Base-by-base conservation (phyloP, 2,329 filamentous ascomycete genomes). In the Thermomyces lanuginosus region DNA sequence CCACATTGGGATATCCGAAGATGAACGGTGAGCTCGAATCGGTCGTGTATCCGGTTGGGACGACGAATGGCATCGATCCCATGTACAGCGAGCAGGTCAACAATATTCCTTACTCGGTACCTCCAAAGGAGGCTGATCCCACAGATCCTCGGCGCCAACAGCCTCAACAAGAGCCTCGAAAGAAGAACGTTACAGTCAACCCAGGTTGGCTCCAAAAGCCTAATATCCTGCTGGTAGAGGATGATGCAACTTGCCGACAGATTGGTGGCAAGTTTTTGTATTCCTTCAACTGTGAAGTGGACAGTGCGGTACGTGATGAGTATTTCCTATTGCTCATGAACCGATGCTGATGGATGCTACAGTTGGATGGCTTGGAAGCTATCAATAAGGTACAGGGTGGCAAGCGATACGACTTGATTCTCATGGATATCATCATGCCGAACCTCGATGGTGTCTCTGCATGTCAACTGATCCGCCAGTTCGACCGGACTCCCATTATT, bases 391-490 rank as follows among this genome's bases (percentile, higher is more conserved):
- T 92, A 44, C 71, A 73, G 37, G 57, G 59, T 21, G 69, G 69
- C 4, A 61, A 63, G 4, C 73, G 73, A 39, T 76, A 74, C 40
- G 71, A 76, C 43, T 47, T 76, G 33, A 81, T 86, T 36, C 69
- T 86, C 35, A 86, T 86, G 79, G 79, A 89, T 46, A 86, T 98
- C 37, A 92, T 98, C 40, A 95, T 98, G 89, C 89, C 89, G 4
- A 78, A 84, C 37, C 64, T 95, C 28, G 89, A 95, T 44, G 89
- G 89, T 40, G 83, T 95, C 4, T 92, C 84, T 9, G 86, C 89
- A 2, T 92, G 83, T 31, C 80, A 89, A 44, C 72, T 92, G 35
- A 93, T 98, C 38, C 73, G 86, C 28, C 80, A 92, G 45, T 81
- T 86, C 35, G 74, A 83, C 36, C 70, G 72, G 19, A 70, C 74